phyloP scores from a whole-genome alignment of 768 basidiomycete genomes.

The Pleurotus tuber-regium region DNA sequence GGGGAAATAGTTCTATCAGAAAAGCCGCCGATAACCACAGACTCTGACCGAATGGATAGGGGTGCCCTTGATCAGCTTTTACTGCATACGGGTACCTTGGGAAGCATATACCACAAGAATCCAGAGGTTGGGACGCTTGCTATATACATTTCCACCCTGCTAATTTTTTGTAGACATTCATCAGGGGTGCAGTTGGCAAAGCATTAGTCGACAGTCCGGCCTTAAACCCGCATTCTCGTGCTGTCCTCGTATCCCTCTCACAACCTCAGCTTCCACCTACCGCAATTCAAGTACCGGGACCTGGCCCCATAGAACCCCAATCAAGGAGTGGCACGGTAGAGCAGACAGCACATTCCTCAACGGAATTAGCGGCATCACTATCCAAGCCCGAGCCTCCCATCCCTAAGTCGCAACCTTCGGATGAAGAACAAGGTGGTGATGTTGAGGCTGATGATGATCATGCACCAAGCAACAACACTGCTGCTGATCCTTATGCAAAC shows the following conservation, averaged over 20 bases:
- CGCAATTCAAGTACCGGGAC: slow-evolving; percentile 54
- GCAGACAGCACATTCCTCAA: neutral
- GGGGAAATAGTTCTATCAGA: slow-evolving; percentile 88
- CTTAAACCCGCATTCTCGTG: slow-evolving; percentile 76
- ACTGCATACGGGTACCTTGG: slow-evolving; percentile 89
- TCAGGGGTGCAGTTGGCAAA: slow-evolving; percentile 82
- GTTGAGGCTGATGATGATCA: slow-evolving; percentile 27
- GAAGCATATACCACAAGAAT: slow-evolving; percentile 98
- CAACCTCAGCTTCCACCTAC: slow-evolving; percentile 47
- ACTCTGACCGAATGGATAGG: slow-evolving; percentile 96
- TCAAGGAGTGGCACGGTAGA: slow-evolving; percentile 11
- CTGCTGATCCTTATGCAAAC: slow-evolving; percentile 79
- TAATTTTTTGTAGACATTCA: slow-evolving; percentile 68
- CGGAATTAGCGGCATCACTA: neutral
- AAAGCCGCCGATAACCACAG: slow-evolving; percentile 96
- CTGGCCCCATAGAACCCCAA: slow-evolving; percentile 56
- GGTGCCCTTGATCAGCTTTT: slow-evolving; percentile 93
- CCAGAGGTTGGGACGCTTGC: slow-evolving; percentile 60
- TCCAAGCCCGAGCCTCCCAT: neutral
- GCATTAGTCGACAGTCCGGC: slow-evolving; percentile 87
- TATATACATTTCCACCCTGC: neutral
- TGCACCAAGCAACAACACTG: slow-evolving; percentile 30
- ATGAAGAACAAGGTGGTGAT: slow-evolving; percentile 16
- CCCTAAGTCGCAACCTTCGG: neutral
- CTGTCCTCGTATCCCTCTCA: slow-evolving; percentile 62